Conservation (phyloP, 345 rosid species). For the Salix arbutifolia region DNA sequence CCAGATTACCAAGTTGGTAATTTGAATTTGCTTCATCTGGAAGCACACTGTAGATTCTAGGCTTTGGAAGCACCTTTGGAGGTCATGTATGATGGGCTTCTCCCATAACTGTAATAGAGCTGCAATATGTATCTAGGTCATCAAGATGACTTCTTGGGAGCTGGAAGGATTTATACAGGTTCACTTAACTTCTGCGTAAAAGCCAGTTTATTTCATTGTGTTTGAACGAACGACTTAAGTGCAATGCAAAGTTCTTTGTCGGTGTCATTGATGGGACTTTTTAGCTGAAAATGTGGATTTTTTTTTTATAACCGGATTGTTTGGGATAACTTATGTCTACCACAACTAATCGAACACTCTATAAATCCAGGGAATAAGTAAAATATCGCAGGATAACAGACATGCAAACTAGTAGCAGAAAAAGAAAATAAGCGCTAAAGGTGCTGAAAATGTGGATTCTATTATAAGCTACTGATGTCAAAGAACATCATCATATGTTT, state of each 20-base stretch:
- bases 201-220: background rate
- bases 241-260: background rate
- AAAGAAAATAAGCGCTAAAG: no score
- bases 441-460: conserved; percentile 1
- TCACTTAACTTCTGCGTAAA: background rate
- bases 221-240: background rate
- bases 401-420: no score
- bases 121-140: background rate
- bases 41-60: background rate
- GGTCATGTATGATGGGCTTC: background rate
- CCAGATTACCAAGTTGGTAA: background rate
- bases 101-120: background rate
- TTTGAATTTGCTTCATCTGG: background rate
- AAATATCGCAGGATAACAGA: no score
- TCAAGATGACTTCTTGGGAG: background rate
- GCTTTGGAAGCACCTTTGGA: background rate
- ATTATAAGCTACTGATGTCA: background rate
- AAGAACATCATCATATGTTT: background rate
- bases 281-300: background rate
- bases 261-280: background rate
- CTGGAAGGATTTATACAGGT: background rate
- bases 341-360: no score
- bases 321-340: no score
- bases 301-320: no score
- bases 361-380: no score